These are phyloP conservation scores for Vitis riparia DNA, from an alignment of 164 flowering plant species.

Conservation along the genomic window DNA sequence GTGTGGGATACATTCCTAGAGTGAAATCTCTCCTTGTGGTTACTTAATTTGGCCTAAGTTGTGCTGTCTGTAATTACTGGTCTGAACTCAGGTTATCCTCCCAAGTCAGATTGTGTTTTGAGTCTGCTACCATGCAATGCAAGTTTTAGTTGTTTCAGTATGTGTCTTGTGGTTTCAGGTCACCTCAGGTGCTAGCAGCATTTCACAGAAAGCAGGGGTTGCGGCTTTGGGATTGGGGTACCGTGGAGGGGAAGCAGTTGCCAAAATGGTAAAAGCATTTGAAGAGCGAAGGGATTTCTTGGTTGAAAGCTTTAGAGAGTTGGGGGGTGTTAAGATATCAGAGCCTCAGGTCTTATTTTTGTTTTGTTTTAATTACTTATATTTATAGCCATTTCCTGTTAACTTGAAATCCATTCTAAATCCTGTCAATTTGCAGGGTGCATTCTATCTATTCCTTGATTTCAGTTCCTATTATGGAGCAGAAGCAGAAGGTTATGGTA, in stretches of 20 bases:
- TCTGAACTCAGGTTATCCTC: too few species aligned
- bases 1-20: too few species aligned
- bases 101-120: too few species aligned
- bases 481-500: conserved; percentile 80
- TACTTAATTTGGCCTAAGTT: too few species aligned
- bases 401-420: background rate
- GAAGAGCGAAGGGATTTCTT: conserved; percentile 81
- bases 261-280: conserved; percentile 86
- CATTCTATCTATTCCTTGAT: conserved; percentile 88
- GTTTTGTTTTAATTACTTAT: background rate
- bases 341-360: conserved; percentile 74
- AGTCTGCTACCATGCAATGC: too few species aligned
- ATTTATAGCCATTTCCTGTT: too few species aligned
- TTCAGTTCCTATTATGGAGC: conserved; percentile 83
- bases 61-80: too few species aligned
- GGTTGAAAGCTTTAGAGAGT: conserved; percentile 63
- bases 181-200: conserved; percentile 96
- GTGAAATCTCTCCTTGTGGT: too few species aligned
- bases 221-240: conserved; percentile 90
- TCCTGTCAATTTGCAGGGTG: conserved; percentile 65
- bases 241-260: conserved; percentile 87
- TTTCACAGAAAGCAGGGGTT: conserved; percentile 92
- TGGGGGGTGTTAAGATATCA: conserved; percentile 79
- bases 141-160: too few species aligned
- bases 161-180: conserved; percentile 38